A percentile compares a stretch with the other conserved stretches of the same genome.
Evolutionary conservation across 139 green algal species (phyloP).

Genomic region (Chlamydomonas eustigma): DNA sequence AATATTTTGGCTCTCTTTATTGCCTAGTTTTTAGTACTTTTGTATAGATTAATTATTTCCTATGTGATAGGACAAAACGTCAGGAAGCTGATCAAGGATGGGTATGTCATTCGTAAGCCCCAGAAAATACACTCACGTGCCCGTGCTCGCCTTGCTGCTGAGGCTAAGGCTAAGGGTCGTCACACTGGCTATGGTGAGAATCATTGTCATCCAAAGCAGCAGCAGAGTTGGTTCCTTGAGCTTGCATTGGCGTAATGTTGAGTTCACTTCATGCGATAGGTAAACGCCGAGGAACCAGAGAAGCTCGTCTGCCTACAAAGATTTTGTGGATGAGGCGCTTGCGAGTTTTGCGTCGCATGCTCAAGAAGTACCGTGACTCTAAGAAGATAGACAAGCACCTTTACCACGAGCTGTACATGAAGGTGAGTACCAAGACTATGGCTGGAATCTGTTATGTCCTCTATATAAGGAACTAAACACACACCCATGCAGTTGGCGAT

Average conservation of each 20-base stretch:
- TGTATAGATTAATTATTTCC: too few relatives aligned
- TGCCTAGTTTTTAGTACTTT: too few relatives aligned
- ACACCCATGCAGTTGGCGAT: too few relatives aligned
- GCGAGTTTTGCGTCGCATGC: constrained; percentile 91
- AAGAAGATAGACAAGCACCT: constrained; percentile 99
- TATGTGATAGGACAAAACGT: constrained; percentile 99
- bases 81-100: constrained; percentile 98
- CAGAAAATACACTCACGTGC: constrained; percentile 93
- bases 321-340: constrained; percentile 95
- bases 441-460: too few relatives aligned
- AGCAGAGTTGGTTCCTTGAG: too few relatives aligned
- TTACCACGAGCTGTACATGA: constrained; percentile 98
- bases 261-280: constrained; percentile 57
- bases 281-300: constrained; percentile 95
- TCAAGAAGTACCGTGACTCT: constrained; percentile 96
- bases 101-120: constrained; percentile 97
- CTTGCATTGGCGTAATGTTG: too few relatives aligned
- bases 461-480: too few relatives aligned
- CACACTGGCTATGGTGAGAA: constrained; percentile 95
- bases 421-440: constrained; percentile 60
- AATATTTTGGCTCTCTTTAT: too few relatives aligned
- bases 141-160: constrained; percentile 69
- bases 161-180: constrained; percentile 96
- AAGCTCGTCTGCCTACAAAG: constrained; percentile 96
- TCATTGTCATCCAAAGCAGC: too few relatives aligned